phyloP scores from a whole-genome alignment of 116 monocot genomes.

The Cymodocea nodosa region DNA sequence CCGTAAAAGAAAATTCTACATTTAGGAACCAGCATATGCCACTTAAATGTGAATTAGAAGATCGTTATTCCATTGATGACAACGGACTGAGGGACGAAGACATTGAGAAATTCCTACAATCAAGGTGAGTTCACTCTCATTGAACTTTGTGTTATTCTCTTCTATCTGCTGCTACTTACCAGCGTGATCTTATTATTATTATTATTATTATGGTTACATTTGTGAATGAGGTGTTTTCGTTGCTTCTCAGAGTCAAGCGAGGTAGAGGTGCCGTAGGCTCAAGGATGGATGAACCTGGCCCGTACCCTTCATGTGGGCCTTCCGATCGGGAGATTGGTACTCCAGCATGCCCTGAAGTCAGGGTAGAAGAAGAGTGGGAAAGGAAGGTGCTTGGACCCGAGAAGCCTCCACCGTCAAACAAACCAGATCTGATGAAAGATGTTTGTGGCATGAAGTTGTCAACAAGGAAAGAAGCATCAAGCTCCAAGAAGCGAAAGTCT shows the following conservation, averaged over 20 bases:
- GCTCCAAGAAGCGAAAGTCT: constrained; percentile 13
- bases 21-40: constrained; percentile 16
- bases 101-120: constrained; percentile 67
- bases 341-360: constrained; percentile 8
- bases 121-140: constrained; percentile 37
- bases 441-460: background rate
- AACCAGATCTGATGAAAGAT: background rate
- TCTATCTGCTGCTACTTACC: no score
- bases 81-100: constrained; percentile 62
- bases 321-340: constrained; percentile 4
- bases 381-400: constrained; percentile 39
- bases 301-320: constrained; percentile 27
- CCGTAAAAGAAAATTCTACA: background rate
- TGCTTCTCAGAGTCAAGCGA: constrained; percentile 46
- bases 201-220: no score
- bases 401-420: constrained; percentile 29
- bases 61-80: constrained; percentile 22
- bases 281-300: constrained; percentile 95
- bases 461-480: background rate
- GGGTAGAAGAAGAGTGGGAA: constrained; percentile 30
- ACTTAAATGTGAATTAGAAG: constrained; percentile 11
- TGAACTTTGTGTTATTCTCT: background rate
- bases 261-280: constrained; percentile 86
- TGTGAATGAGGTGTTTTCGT: no score
- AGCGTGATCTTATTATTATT: background rate